Evolutionary conservation across 2,329 filamentous ascomycete genomes (phyloP), one percentile per base, ranked within the genome.

Genomic region (Xenosphaeropsis pyriputrescens): DNA sequence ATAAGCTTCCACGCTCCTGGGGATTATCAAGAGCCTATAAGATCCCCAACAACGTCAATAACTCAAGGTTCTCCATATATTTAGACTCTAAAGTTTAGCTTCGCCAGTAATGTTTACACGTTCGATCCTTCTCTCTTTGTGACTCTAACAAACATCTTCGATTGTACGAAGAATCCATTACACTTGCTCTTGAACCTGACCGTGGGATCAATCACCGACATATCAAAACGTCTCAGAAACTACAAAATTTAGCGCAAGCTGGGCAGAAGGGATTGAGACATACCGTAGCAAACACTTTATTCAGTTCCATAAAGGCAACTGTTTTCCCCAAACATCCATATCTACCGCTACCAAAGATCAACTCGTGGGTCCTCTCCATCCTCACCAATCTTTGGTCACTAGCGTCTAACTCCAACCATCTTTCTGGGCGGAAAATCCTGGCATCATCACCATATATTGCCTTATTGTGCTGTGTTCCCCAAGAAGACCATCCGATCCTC

Each of bases 241-340:
- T 35, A 18, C 8, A 13, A 15, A 18, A 57, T 53, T 31, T 53
- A 11, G 32, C 22, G 12, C 4, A 26, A 26, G 16, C 22, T 11
- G 13, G 54, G 0, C 55, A 55, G 4, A 61, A 45, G 2, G 6
- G 57, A 58, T 4, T 59, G 44, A 18, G 48, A 49, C 55, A 39
- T 49, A 66, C 63, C 59, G 65, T 61, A 12, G 63, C 57, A 30
- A 65, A 47, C 4, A 57, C 54, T 43, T 69, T 69, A 43, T 64
- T 57, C 32, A 67, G 44, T 48, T 67, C 64, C 56, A 67, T 63
- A 39, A 63, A 45, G 1, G 64, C 64, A 38, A 69, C 62, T 0
- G 58, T 49, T 45, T 57, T 61, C 11, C 64, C 65, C 12, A 67
- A 47, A 43, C 65, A 67, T 45, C 55, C 48, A 40, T 54, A 62